Evolutionary conservation across 768 basidiomycete species (phyloP).

Genomic region (Lactarius hengduanensis): DNA sequence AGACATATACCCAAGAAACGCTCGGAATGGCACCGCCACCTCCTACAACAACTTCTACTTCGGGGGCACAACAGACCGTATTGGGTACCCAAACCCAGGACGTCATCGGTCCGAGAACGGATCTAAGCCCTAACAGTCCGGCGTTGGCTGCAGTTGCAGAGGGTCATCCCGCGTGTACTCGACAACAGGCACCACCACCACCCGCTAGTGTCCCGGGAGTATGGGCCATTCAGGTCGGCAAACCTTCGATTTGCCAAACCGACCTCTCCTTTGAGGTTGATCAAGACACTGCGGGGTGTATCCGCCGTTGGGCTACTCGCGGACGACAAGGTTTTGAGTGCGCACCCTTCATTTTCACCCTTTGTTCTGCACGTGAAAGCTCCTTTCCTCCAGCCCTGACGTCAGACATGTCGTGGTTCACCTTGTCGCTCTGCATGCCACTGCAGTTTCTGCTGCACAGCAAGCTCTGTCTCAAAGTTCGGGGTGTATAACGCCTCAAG

Average conservation of each 20-base stretch:
- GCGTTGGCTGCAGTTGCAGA: neutral
- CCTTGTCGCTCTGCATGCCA: constrained; percentile 17
- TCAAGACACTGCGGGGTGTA: constrained; percentile 13
- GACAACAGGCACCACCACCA: neutral
- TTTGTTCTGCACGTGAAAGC: neutral
- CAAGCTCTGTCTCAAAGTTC: constrained; percentile 11
- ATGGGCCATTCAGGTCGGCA: constrained; percentile 24
- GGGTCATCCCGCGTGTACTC: neutral
- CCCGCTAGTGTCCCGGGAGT: constrained; percentile 18
- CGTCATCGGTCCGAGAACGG: neutral
- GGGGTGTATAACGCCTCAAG: constrained; percentile 15
- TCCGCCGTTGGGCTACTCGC: constrained; percentile 23
- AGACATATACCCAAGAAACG: constrained; percentile 1
- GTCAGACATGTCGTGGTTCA: constrained; percentile 22
- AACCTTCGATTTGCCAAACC: constrained; percentile 14
- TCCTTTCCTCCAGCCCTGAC: constrained; percentile 14
- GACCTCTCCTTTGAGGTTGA: constrained; percentile 22
- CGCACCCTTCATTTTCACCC: neutral
- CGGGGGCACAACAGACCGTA: neutral
- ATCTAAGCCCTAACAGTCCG: neutral
- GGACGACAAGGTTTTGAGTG: constrained; percentile 20
- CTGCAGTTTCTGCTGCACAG: constrained; percentile 15
- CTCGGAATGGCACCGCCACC: neutral
- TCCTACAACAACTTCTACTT: neutral
- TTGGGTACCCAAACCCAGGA: neutral